phyloP scores from a whole-genome alignment of 441 rosid genomes.

The Lepidium campestre region DNA sequence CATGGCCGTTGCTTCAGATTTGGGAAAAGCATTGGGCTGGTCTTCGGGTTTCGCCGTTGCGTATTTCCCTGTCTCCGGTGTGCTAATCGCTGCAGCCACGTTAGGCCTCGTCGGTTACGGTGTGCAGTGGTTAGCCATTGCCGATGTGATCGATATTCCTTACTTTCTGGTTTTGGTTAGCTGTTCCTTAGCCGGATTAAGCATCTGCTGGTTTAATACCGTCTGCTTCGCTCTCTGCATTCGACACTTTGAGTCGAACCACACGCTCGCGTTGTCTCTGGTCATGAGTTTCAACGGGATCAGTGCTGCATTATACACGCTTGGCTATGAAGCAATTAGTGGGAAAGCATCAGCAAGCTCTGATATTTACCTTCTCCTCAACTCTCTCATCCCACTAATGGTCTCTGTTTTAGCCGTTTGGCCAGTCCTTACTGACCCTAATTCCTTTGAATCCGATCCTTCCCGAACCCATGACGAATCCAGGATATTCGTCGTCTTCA shows the following conservation, averaged over 20 bases:
- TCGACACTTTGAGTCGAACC: slow-evolving; percentile 51
- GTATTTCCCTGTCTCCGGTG: slow-evolving; percentile 56
- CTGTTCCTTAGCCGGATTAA: slow-evolving; percentile 65
- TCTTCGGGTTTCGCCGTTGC: slow-evolving; percentile 80
- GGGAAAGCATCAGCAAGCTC: slow-evolving; percentile 25
- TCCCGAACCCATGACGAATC: slow-evolving; percentile 32
- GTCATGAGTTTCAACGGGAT: slow-evolving; percentile 70
- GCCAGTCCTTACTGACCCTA: slow-evolving; percentile 47
- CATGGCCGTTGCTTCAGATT: slow-evolving; percentile 85
- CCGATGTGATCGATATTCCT: slow-evolving; percentile 51
- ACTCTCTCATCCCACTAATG: slow-evolving; percentile 55
- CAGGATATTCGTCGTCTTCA: slow-evolving; percentile 43
- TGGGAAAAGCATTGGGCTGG: slow-evolving; percentile 91
- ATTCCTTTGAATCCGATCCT: slow-evolving; percentile 9
- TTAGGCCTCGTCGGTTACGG: slow-evolving; percentile 83
- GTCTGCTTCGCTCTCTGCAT: slow-evolving; percentile 72
- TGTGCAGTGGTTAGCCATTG: slow-evolving; percentile 70
- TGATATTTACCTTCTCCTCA: slow-evolving; percentile 56
- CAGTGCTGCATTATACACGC: slow-evolving; percentile 68
- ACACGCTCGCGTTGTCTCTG: slow-evolving; percentile 69
- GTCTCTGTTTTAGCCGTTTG: slow-evolving; percentile 44
- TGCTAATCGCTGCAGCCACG: slow-evolving; percentile 65
- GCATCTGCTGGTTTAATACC: slow-evolving; percentile 94
- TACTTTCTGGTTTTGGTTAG: slow-evolving; percentile 62
- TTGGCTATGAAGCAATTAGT: slow-evolving; percentile 50